A percentile compares a stretch with the other conserved stretches of the same genome.
Evolutionary conservation across 176 grass and related monocot species (phyloP).

Genomic region (Puya raimondii): DNA sequence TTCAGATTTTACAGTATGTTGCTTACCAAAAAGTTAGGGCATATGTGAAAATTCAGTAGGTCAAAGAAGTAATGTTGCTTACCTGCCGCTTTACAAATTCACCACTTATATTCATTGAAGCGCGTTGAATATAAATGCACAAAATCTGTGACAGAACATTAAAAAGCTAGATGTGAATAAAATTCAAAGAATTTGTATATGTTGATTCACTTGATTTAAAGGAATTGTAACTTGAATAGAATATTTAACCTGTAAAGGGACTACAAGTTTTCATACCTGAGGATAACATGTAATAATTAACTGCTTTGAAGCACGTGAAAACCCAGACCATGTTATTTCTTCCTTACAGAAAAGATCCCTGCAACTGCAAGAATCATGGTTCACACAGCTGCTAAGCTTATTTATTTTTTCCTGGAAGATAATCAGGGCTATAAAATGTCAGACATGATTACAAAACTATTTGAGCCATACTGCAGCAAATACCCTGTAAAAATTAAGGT

Average conservation of each 20-base stretch:
- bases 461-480: too few relatives aligned
- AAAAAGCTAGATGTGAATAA: slow-evolving; percentile 16
- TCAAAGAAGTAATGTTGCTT: neutral
- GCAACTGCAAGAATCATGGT: slow-evolving; percentile 63
- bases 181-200: neutral
- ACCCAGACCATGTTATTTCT: slow-evolving; percentile 43
- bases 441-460: neutral
- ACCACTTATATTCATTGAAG: slow-evolving; percentile 49
- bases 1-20: slow-evolving; percentile 1
- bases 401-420: slow-evolving; percentile 53
- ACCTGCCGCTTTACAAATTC: slow-evolving; percentile 65
- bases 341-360: slow-evolving; percentile 40
- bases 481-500: too few relatives aligned
- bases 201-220: slow-evolving; percentile 8
- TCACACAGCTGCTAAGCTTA: slow-evolving; percentile 48
- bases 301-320: slow-evolving; percentile 74
- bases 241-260: slow-evolving; percentile 5
- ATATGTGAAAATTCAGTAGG: too few relatives aligned
- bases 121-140: slow-evolving; percentile 88
- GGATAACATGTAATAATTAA: slow-evolving; percentile 62
- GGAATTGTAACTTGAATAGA: slow-evolving; percentile 10
- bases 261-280: slow-evolving; percentile 39
- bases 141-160: slow-evolving; percentile 43
- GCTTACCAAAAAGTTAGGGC: too few relatives aligned
- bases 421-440: slow-evolving; percentile 10